These are phyloP conservation scores for Mimosa pudica DNA, from an alignment of 306 rosid species.

Conservation along the genomic window DNA sequence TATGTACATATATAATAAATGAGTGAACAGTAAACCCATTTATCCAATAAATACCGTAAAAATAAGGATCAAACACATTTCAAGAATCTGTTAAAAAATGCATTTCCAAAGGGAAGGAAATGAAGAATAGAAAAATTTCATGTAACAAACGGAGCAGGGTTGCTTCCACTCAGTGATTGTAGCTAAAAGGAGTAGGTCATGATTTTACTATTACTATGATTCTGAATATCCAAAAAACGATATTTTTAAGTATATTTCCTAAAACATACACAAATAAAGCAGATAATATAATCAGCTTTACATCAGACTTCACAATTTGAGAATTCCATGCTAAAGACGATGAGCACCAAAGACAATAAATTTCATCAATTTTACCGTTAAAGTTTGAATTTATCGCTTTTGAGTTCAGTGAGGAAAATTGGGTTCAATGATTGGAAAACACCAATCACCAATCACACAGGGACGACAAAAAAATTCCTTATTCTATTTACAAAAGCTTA, in stretches of 20 bases:
- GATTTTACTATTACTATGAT: slow-evolving; percentile 6
- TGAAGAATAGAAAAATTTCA: background rate
- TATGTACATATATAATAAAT: background rate
- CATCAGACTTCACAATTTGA: slow-evolving; percentile 1
- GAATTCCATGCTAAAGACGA: background rate
- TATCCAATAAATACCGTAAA: background rate
- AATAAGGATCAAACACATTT: background rate
- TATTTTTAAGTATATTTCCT: slow-evolving; percentile 1
- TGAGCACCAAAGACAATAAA: slow-evolving; percentile 13
- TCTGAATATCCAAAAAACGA: slow-evolving; percentile 6
- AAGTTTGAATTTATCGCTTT: no score
- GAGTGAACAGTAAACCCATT: background rate
- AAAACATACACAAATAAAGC: background rate
- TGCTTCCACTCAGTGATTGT: background rate
- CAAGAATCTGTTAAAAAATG: background rate
- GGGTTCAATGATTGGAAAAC: no score
- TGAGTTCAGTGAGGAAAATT: no score
- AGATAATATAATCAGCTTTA: background rate
- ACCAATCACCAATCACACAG: no score
- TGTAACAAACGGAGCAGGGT: slow-evolving; percentile 4
- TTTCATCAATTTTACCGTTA: slow-evolving; percentile 7
- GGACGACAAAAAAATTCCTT: no score
- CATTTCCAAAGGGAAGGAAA: background rate
- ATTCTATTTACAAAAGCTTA: no score
- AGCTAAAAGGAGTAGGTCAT: slow-evolving; percentile 4